Conservation (phyloP, 179 eudicot genomes). For the Camellia oleifera region DNA sequence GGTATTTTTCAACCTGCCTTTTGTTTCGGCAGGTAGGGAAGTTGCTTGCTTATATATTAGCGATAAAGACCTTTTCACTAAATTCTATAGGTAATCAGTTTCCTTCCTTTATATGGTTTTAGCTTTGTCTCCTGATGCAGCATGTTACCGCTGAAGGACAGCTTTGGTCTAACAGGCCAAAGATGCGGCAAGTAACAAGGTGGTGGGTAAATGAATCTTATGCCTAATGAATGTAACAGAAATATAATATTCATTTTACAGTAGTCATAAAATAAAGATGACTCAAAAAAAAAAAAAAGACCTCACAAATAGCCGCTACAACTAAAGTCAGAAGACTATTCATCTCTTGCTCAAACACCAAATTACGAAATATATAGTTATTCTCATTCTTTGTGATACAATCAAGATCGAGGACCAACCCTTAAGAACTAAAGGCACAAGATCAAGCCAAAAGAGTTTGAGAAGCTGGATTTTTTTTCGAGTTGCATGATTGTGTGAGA, state of each 20-base stretch:
- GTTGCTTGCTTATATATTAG: conserved; percentile 48
- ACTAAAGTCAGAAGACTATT: neutral
- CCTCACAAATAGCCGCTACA: neutral
- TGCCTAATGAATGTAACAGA: no score
- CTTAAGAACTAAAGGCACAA: neutral
- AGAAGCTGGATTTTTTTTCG: no score
- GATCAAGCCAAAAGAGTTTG: neutral
- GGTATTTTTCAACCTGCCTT: neutral
- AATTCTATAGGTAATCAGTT: conserved; percentile 36
- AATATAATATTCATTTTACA: no score
- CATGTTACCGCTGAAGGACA: conserved; percentile 62
- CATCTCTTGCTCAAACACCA: neutral
- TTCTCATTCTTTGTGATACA: neutral
- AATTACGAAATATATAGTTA: neutral
- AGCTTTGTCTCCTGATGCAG: conserved; percentile 2
- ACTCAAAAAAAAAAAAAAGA: no score
- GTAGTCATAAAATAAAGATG: no score
- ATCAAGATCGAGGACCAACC: neutral
- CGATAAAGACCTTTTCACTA: conserved; percentile 48
- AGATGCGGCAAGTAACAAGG: no score
- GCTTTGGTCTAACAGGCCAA: no score
- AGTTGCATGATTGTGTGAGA: neutral
- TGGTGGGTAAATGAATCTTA: no score
- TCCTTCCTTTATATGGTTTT: neutral
- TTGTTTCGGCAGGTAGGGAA: conserved; percentile 40